Evolutionary conservation across 179 eudicot species (phyloP), one percentile per base, ranked within the genome.

Genomic region (Silene vulgaris): DNA sequence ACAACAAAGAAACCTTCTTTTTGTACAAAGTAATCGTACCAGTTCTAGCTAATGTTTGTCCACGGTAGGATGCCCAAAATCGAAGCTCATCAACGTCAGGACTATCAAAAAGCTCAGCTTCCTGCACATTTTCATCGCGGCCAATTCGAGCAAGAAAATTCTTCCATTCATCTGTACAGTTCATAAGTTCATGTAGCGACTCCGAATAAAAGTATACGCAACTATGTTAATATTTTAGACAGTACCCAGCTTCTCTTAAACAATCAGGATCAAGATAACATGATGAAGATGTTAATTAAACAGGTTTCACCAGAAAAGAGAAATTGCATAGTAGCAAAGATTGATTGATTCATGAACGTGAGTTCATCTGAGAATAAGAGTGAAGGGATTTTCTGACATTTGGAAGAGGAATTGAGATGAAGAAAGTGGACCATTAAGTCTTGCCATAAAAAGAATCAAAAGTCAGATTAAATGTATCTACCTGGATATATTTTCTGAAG

Each of bases 401-500:
- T 50, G 56, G 56, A 50, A 50, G 4, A 13, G 56, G 56, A 50
- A 50, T 50, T 50, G 56, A 20, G 20, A 14, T 20, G 9, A 21
- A 8, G 21, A 69, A 26, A 69, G 16, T 32, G 23, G 37, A 35
- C 23, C 21, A 69, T 50, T 14, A 50, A 50, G 56, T 14, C 56
- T 50, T 8, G 56, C 56, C 30, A 68, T 35, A 13, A 9, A 48
- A 35, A 35, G 21, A 23, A 57, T 40, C 50, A 29, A 5, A 23
- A 35, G 23, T 37, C 21, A 68, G 37, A 69, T 7, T 35, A 43
- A 1, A 30, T 0, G 17, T 48, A 19, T 52, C 21, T 87, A 89
- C 99, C 99, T 88, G 99, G 99, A 88, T 85, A 96, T 76, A 96
- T 96, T 82, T 96, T 96, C 80, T 96, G 99, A 30, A 96, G 94